Evolutionary conservation across 2,329 filamentous ascomycete genomes (phyloP).

Genomic region (Proliferodiscus dingleyae): DNA sequence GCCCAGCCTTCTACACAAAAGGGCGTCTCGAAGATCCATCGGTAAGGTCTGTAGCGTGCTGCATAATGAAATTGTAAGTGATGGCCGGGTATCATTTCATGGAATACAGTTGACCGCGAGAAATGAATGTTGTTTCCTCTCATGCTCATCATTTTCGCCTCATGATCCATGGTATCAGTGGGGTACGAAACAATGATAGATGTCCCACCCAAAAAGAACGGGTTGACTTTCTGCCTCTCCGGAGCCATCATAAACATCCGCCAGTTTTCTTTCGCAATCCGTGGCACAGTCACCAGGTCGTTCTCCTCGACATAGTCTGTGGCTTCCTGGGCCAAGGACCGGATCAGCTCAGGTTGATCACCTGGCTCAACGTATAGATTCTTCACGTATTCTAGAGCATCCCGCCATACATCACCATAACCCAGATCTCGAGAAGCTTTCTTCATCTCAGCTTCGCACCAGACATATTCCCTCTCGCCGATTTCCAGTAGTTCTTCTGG

Average conservation of each 20-base stretch:
- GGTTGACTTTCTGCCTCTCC: slow-evolving; percentile 47
- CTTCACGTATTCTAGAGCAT: slow-evolving; percentile 52
- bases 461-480: slow-evolving; percentile 46
- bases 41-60: slow-evolving; percentile 43
- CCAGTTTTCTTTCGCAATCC: slow-evolving; percentile 48
- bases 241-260: slow-evolving; percentile 54
- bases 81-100: slow-evolving; percentile 57
- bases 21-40: slow-evolving; percentile 49
- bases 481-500: slow-evolving; percentile 52
- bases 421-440: slow-evolving; percentile 45
- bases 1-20: slow-evolving; percentile 60
- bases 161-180: slow-evolving; percentile 46
- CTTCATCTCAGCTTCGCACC: slow-evolving; percentile 53
- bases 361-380: slow-evolving; percentile 49
- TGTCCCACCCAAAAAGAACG: slow-evolving; percentile 55
- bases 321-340: slow-evolving; percentile 46
- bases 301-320: slow-evolving; percentile 47
- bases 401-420: slow-evolving; percentile 44
- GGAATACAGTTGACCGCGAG: slow-evolving; percentile 53
- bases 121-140: slow-evolving; percentile 55
- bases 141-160: slow-evolving; percentile 54
- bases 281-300: slow-evolving; percentile 51
- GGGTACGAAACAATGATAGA: slow-evolving; percentile 53
- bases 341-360: slow-evolving; percentile 48
- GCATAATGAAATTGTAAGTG: slow-evolving; percentile 49